phyloP scores from a whole-genome alignment of 2,329 filamentous ascomycete species.

The Trichoderma asperellum region DNA sequence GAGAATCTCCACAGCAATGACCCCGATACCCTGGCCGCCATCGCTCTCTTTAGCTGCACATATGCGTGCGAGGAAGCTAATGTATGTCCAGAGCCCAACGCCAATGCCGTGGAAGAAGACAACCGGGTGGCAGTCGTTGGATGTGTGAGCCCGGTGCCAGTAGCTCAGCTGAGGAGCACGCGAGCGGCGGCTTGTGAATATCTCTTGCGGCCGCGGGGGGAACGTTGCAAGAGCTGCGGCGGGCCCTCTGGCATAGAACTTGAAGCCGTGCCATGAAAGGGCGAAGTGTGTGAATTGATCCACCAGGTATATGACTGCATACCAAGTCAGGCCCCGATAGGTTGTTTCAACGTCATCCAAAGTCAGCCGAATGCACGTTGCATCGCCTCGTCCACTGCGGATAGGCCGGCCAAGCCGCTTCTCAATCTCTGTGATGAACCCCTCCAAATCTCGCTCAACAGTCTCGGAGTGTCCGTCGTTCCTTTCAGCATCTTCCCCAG shows the following conservation, averaged over 20 bases:
- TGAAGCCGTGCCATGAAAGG: slow-evolving; percentile 55
- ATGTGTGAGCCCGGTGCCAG: slow-evolving; percentile 67
- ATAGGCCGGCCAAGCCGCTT: slow-evolving; percentile 55
- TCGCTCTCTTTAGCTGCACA: slow-evolving; percentile 39
- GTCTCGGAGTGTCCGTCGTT: slow-evolving; percentile 24
- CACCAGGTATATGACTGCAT: slow-evolving; percentile 58
- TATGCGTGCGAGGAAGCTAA: slow-evolving; percentile 59
- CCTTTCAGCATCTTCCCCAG: slow-evolving; percentile 37
- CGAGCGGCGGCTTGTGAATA: slow-evolving; percentile 53
- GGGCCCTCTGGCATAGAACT: slow-evolving; percentile 49
- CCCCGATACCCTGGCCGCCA: slow-evolving; percentile 56
- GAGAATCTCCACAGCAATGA: slow-evolving; percentile 68
- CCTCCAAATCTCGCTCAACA: slow-evolving; percentile 45
- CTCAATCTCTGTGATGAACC: slow-evolving; percentile 58
- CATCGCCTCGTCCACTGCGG: slow-evolving; percentile 57
- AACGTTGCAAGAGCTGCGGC: slow-evolving; percentile 49
- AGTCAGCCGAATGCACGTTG: slow-evolving; percentile 64
- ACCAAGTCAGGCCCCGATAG: slow-evolving; percentile 68
- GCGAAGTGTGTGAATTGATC: slow-evolving; percentile 55
- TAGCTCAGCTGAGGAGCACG: slow-evolving; percentile 59
- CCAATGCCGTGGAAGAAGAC: slow-evolving; percentile 74
- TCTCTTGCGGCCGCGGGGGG: slow-evolving; percentile 58
- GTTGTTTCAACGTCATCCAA: slow-evolving; percentile 65
- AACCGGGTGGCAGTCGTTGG: slow-evolving; percentile 54
- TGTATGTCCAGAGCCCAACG: slow-evolving; percentile 67